A percentile compares a stretch with the other conserved stretches of the same genome.
These are phyloP conservation scores for Artemisia annua DNA, from an alignment of 129 eudicot species.

Conservation along the genomic window DNA sequence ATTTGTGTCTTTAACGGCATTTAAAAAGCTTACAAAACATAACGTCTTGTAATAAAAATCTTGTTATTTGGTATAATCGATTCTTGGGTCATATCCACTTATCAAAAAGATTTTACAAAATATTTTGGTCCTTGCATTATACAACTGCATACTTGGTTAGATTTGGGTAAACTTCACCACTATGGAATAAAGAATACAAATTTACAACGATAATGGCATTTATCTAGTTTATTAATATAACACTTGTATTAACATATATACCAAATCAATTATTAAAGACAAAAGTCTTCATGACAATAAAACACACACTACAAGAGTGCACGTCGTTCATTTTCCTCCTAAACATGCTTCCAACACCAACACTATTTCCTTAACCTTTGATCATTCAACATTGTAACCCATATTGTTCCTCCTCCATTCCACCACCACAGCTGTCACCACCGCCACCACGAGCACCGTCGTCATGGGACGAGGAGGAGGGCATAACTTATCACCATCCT, in stretches of 20 bases:
- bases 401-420: background rate
- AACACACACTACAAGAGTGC: conserved; percentile 29
- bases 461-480: conserved; percentile 17
- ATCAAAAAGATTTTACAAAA: too few species aligned
- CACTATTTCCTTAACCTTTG: conserved; percentile 14
- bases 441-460: background rate
- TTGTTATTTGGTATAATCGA: too few species aligned
- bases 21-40: too few species aligned
- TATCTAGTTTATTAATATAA: background rate
- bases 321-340: conserved; percentile 32
- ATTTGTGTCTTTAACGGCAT: too few species aligned
- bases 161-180: background rate
- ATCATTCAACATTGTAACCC: conserved; percentile 1
- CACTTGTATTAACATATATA: background rate
- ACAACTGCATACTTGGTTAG: background rate
- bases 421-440: background rate
- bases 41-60: too few species aligned
- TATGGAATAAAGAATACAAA: background rate
- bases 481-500: background rate
- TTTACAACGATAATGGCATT: background rate
- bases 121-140: background rate
- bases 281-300: conserved; percentile 23
- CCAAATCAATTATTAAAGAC: conserved; percentile 12
- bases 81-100: too few species aligned
- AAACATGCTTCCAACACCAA: conserved; percentile 38